Evolutionary conservation across 2,329 filamentous ascomycete species (phyloP).

Genomic region (Epichloe bromicola): DNA sequence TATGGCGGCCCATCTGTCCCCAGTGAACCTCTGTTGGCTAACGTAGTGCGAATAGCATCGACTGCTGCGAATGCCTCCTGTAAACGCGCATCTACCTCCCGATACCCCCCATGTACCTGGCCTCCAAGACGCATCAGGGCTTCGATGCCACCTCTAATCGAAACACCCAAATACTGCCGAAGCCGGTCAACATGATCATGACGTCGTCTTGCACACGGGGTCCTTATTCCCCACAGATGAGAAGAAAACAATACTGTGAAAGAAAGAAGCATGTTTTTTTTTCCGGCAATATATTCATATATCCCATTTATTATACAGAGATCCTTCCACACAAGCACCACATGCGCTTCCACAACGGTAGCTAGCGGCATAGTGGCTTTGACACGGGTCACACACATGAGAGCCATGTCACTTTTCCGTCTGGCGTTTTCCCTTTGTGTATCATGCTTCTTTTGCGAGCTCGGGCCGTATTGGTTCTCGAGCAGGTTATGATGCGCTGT

Average conservation of each 20-base stretch:
- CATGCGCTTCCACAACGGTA: not conserved
- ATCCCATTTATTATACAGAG: not conserved
- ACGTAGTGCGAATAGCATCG: slow-evolving; percentile 16
- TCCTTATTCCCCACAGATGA: not conserved
- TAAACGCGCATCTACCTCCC: slow-evolving; percentile 9
- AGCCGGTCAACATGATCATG: not conserved
- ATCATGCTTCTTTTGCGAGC: not conserved
- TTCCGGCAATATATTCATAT: not conserved
- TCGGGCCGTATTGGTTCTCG: not conserved
- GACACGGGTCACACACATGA: not conserved
- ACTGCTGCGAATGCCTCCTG: slow-evolving; percentile 29
- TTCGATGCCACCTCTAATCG: not conserved
- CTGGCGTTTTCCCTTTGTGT: not conserved
- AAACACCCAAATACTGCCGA: not conserved
- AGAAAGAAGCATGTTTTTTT: not conserved
- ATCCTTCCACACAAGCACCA: not conserved
- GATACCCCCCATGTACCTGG: not conserved
- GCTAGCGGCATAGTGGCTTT: not conserved
- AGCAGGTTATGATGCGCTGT: not conserved
- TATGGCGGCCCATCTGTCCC: not conserved
- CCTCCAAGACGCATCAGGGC: not conserved
- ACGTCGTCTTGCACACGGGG: not conserved
- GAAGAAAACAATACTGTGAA: not conserved
- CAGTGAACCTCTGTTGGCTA: not conserved
- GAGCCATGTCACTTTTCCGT: not conserved